Evolutionary conservation across 176 grass and related monocot genomes (phyloP).

Genomic region (Leersia perrieri): DNA sequence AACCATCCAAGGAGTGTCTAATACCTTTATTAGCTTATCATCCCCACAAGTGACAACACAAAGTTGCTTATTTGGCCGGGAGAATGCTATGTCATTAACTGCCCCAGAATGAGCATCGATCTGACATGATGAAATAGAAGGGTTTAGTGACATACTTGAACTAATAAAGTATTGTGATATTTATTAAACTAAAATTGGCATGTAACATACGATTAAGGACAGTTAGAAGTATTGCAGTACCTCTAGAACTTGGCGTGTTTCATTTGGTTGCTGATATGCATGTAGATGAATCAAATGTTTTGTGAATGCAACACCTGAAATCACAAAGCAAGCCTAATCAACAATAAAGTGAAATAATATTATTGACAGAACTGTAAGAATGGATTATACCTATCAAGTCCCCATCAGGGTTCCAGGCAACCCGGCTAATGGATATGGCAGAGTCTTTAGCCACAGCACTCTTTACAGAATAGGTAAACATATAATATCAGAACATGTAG

Average conservation of each 20-base stretch:
- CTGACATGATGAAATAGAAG: slow-evolving; percentile 48
- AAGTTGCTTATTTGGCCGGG: slow-evolving; percentile 72
- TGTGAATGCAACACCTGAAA: slow-evolving; percentile 83
- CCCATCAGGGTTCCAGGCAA: slow-evolving; percentile 95
- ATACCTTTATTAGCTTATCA: slow-evolving; percentile 94
- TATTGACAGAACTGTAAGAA: slow-evolving; percentile 13
- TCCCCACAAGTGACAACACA: slow-evolving; percentile 97
- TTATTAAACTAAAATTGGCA: background rate
- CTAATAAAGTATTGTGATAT: slow-evolving; percentile 7
- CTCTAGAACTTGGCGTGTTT: slow-evolving; percentile 78
- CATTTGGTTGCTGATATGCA: slow-evolving; percentile 77
- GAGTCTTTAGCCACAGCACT: slow-evolving; percentile 58
- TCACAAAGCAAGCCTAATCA: slow-evolving; percentile 13
- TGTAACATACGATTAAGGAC: background rate
- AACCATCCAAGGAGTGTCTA: slow-evolving; percentile 21
- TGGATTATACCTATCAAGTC: slow-evolving; percentile 72
- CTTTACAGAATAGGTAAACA: slow-evolving; percentile 45
- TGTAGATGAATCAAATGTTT: slow-evolving; percentile 92
- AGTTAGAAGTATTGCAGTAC: slow-evolving; percentile 33
- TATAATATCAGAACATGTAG: slow-evolving; percentile 21
- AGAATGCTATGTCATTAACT: slow-evolving; percentile 99
- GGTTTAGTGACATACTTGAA: background rate
- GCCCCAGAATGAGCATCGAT: slow-evolving; percentile 90
- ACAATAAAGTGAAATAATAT: background rate
- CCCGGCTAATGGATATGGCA: slow-evolving; percentile 70